Conservation (phyloP, 164 flowering plant species). For the Hamamelis virginiana region DNA sequence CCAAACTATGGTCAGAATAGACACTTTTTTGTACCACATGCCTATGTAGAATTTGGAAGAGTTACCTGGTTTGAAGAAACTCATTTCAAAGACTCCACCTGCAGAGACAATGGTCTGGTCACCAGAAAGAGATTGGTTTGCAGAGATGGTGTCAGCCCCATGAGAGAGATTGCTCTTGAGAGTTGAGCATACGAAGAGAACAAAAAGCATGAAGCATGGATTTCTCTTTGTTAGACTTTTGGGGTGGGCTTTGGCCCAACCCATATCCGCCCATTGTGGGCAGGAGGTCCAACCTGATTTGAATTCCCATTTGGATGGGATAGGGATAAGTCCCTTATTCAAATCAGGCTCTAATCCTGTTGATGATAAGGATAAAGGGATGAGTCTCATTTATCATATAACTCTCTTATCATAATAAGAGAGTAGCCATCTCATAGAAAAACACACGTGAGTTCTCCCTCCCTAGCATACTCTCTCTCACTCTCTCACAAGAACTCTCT, state of each 20-base stretch:
- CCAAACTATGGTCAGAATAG: conserved; percentile 44
- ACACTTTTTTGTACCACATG: conserved; percentile 48
- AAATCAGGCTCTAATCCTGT: no score
- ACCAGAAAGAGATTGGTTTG: conserved; percentile 45
- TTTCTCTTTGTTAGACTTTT: background rate
- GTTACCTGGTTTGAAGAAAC: conserved; percentile 70
- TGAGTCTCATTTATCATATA: no score
- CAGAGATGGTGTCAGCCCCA: conserved; percentile 43
- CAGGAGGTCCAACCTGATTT: no score
- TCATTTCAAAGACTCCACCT: conserved; percentile 42
- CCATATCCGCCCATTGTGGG: conserved; percentile 17
- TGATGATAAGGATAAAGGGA: no score
- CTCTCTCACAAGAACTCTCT: no score
- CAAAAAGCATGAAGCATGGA: conserved; percentile 1
- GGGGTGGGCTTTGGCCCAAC: conserved; percentile 3
- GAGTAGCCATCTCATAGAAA: no score
- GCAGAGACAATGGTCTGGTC: conserved; percentile 48
- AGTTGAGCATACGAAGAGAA: conserved; percentile 11
- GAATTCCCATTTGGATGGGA: no score
- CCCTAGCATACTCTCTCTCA: no score
- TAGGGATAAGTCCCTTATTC: no score
- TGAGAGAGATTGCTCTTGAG: conserved; percentile 13
- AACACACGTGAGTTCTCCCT: no score
- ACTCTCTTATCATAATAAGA: no score
- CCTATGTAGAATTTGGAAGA: conserved; percentile 53